phyloP scores from a whole-genome alignment of 75 land plant species.

The Pinus taeda region DNA sequence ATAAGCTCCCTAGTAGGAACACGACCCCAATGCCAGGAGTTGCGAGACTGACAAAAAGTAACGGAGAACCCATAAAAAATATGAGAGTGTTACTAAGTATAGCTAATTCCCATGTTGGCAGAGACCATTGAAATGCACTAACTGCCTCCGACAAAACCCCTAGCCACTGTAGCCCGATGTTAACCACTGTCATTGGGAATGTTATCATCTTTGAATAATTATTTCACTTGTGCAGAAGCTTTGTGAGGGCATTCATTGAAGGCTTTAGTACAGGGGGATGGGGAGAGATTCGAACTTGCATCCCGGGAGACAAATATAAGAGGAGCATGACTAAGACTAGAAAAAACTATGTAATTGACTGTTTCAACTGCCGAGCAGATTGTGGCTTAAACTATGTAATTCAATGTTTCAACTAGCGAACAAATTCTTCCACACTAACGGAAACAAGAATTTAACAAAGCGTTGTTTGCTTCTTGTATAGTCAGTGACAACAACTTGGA shows the following conservation, averaged over 20 bases:
- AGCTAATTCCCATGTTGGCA: slow-evolving; percentile 81
- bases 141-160: neutral
- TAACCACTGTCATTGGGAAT: neutral
- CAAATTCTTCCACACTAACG: too few species aligned
- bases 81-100: slow-evolving; percentile 51
- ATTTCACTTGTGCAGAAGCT: neutral
- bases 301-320: too few species aligned
- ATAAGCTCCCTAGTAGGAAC: slow-evolving; percentile 70
- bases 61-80: slow-evolving; percentile 68
- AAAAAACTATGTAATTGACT: too few species aligned
- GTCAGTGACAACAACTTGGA: too few species aligned
- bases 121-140: slow-evolving; percentile 18
- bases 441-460: too few species aligned
- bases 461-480: too few species aligned
- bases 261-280: too few species aligned
- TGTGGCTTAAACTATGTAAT: too few species aligned
- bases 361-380: too few species aligned
- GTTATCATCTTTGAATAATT: neutral
- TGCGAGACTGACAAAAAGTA: slow-evolving; percentile 69
- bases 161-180: neutral
- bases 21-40: slow-evolving; percentile 64
- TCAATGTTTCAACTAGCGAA: too few species aligned
- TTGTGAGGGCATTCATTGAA: neutral
- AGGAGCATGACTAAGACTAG: too few species aligned
- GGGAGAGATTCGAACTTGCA: too few species aligned